Evolutionary conservation across 2,329 filamentous ascomycete species (phyloP).

Genomic region (Aspergillus sp.): DNA sequence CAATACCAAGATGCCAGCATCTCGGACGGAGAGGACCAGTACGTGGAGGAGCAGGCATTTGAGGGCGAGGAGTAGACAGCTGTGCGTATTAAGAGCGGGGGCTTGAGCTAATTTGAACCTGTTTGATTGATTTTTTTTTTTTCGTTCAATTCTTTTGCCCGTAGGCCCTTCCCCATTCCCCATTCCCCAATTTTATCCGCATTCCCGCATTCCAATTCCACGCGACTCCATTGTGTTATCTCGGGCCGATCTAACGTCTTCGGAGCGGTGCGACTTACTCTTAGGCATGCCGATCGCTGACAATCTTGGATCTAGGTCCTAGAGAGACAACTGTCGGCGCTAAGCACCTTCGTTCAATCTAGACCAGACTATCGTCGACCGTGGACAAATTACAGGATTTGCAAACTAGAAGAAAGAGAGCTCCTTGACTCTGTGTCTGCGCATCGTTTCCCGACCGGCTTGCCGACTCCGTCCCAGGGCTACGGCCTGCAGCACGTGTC

Average conservation of each 20-base stretch:
- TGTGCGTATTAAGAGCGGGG: too few species aligned
- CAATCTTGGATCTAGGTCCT: too few species aligned
- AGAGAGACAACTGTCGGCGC: too few species aligned
- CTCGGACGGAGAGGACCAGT: conserved; percentile 95
- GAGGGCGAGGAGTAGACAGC: conserved; percentile 65
- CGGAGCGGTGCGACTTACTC: neutral
- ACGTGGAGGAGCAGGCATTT: conserved; percentile 76
- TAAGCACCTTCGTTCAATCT: too few species aligned
- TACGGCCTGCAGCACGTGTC: too few species aligned
- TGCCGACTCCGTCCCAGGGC: neutral
- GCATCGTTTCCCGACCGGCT: neutral
- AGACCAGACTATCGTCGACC: neutral
- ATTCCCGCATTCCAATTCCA: too few species aligned
- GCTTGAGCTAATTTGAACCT: too few species aligned
- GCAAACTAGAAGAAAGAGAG: neutral
- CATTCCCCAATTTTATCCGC: too few species aligned
- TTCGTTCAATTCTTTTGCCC: too few species aligned
- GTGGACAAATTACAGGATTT: neutral
- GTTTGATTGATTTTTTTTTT: neutral
- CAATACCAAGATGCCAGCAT: conserved; percentile 99
- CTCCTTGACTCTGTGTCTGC: neutral
- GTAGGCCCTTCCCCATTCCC: too few species aligned
- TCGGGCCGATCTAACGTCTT: neutral
- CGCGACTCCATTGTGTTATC: too few species aligned
- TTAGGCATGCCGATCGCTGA: neutral